Evolutionary conservation across 176 grass and related monocot species (phyloP).

Genomic region (Hordeum marinum): DNA sequence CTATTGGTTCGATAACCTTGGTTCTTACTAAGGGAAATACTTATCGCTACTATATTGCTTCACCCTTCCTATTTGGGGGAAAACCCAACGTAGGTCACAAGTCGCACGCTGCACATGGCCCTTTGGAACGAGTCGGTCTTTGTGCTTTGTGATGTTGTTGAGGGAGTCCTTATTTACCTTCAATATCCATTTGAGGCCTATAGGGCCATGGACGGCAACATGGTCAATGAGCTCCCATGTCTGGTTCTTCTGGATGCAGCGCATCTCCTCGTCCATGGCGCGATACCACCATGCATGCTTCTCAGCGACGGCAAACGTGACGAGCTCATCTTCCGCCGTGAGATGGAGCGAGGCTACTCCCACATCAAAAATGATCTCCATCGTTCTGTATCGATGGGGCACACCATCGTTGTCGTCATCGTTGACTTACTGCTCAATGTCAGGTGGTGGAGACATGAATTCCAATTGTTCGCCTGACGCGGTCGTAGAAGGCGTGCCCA

Average conservation of each 20-base stretch:
- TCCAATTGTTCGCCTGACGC: no score
- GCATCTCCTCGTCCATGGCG: neutral
- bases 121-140: no score
- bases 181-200: neutral
- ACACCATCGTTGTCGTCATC: neutral
- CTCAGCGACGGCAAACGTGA: neutral
- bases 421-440: neutral
- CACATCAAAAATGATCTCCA: neutral
- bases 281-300: neutral
- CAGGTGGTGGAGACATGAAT: no score
- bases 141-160: neutral
- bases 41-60: no score
- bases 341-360: neutral
- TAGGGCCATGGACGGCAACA: neutral
- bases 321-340: neutral
- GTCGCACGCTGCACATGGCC: no score
- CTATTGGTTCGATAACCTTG: no score
- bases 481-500: no score
- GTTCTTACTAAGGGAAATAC: no score
- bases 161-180: neutral
- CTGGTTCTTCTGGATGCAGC: neutral
- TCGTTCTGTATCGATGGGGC: neutral
- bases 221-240: neutral
- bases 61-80: no score
- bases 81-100: no score